These are phyloP conservation scores for Elongisporangium senticosum DNA, from an alignment of 352 stramenopile genomes.

Conservation along the genomic window DNA sequence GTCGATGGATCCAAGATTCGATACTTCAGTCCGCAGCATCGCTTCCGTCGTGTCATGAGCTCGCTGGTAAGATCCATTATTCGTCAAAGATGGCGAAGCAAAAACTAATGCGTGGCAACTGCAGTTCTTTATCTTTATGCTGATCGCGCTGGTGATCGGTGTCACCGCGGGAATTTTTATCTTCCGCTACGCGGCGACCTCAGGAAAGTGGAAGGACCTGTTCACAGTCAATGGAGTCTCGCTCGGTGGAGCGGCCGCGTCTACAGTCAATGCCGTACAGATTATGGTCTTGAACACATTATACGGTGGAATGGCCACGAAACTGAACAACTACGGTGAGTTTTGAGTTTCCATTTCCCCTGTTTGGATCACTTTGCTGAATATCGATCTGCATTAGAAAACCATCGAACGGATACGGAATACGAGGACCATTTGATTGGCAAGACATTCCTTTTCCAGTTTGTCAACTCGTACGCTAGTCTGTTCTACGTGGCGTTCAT, in stretches of 20 bases:
- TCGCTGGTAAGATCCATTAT: conserved; percentile 37
- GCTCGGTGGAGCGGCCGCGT: conserved; percentile 44
- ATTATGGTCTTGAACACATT: conserved; percentile 81
- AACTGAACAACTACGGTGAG: conserved; percentile 50
- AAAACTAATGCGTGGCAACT: no score
- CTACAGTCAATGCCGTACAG: conserved; percentile 74
- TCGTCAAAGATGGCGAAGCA: no score
- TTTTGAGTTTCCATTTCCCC: no score
- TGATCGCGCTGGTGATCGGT: conserved; percentile 64
- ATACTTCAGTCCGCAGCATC: conserved; percentile 67
- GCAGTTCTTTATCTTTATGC: conserved; percentile 52
- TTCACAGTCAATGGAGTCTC: conserved; percentile 48
- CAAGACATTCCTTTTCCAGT: conserved; percentile 82
- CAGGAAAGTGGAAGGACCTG: conserved; percentile 40
- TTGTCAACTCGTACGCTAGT: conserved; percentile 80
- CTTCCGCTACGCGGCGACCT: conserved; percentile 60
- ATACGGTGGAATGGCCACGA: conserved; percentile 52
- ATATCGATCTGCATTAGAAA: conserved; percentile 84
- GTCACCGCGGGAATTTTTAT: conserved; percentile 68
- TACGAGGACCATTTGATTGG: conserved; percentile 91
- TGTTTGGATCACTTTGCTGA: no score
- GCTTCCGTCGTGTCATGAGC: conserved; percentile 60
- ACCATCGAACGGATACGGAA: conserved; percentile 95
- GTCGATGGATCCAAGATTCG: conserved; percentile 68
- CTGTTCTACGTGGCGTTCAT: conserved; percentile 87